phyloP scores from a whole-genome alignment of 1,284 basidiomycete genomes.

The Austropuccinia psidii region DNA sequence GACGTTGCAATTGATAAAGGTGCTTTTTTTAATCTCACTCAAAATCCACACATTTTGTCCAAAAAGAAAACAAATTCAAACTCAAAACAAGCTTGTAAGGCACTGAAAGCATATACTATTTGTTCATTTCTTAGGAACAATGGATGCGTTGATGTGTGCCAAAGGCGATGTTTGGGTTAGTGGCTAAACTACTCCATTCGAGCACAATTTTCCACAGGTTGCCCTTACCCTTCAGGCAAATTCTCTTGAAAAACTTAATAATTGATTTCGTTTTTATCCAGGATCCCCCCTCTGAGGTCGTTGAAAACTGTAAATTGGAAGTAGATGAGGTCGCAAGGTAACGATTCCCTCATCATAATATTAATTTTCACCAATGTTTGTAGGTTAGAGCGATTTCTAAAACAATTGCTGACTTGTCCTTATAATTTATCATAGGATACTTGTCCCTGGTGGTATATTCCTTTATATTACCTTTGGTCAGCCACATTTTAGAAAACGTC shows the following conservation, averaged over 20 bases:
- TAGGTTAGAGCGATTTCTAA: slow-evolving; percentile 39
- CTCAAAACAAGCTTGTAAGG: too few species aligned
- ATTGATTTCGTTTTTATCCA: slow-evolving; percentile 45
- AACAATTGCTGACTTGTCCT: background rate
- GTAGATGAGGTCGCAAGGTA: slow-evolving; percentile 71
- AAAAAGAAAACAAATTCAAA: too few species aligned
- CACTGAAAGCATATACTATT: background rate
- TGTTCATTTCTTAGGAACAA: slow-evolving; percentile 56
- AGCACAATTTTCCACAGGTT: background rate
- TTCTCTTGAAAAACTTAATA: too few species aligned
- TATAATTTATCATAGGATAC: slow-evolving; percentile 5
- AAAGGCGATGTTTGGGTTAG: slow-evolving; percentile 82
- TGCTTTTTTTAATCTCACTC: slow-evolving; percentile 43
- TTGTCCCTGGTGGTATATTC: slow-evolving; percentile 39
- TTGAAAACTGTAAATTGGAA: slow-evolving; percentile 69
- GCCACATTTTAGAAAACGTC: slow-evolving; percentile 75
- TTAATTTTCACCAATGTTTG: background rate
- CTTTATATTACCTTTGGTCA: slow-evolving; percentile 70
- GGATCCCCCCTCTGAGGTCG: slow-evolving; percentile 70
- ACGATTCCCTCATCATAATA: slow-evolving; percentile 37
- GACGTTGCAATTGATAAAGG: slow-evolving; percentile 88
- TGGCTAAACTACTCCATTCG: slow-evolving; percentile 22
- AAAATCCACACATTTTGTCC: too few species aligned
- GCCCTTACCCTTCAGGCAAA: too few species aligned
- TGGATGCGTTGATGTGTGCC: slow-evolving; percentile 87